These are phyloP conservation scores for Canavalia ensiformis DNA, from an alignment of 306 rosid species.

Conservation along the genomic window DNA sequence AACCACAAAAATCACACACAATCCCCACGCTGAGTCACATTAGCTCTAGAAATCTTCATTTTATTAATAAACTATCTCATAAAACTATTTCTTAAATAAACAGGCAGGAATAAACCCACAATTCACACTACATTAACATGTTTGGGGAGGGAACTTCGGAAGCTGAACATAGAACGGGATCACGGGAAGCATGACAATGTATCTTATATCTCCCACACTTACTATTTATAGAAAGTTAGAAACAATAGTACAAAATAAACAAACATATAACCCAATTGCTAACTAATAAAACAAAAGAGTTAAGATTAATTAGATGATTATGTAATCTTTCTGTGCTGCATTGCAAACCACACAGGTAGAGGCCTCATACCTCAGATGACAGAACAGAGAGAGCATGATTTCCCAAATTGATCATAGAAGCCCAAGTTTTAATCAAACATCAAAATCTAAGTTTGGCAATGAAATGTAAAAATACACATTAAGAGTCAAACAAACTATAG, in stretches of 20 bases:
- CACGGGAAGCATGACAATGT: slow-evolving; percentile 4
- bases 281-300: background rate
- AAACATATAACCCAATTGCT: slow-evolving; percentile 8
- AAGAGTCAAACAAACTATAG: slow-evolving; percentile 22
- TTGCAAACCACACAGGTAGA: slow-evolving; percentile 9
- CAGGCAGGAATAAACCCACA: background rate
- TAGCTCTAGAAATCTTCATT: slow-evolving; percentile 24
- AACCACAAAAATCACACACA: background rate
- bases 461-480: background rate
- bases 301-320: background rate
- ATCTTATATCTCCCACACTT: background rate
- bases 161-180: slow-evolving; percentile 3
- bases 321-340: background rate
- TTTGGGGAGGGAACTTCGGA: slow-evolving; percentile 8
- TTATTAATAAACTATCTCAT: background rate
- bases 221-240: background rate
- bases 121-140: background rate
- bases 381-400: background rate
- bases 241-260: background rate
- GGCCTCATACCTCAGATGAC: background rate
- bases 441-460: background rate
- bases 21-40: background rate
- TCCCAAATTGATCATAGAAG: slow-evolving; percentile 21
- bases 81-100: background rate
- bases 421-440: slow-evolving; percentile 3